phyloP scores from a whole-genome alignment of 2,329 filamentous ascomycete species.

The Monosporascus sp. region DNA sequence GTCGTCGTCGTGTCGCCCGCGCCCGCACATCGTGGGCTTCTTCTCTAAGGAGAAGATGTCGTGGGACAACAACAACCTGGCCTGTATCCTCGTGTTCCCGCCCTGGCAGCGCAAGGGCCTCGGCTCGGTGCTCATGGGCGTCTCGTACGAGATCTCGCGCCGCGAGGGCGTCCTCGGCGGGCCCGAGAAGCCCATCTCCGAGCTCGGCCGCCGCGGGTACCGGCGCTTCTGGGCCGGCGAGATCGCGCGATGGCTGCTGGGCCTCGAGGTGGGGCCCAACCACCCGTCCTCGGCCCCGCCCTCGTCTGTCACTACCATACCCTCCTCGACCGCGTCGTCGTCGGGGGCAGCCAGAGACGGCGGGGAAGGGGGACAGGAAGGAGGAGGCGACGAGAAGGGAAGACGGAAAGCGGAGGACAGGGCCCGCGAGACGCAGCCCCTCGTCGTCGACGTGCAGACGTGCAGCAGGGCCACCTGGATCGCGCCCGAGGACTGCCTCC shows the following conservation, averaged over 20 bases:
- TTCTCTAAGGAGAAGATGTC: slow-evolving; percentile 99
- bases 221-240: slow-evolving; percentile 81
- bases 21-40: slow-evolving; percentile 75
- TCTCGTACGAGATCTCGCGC: slow-evolving; percentile 86
- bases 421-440: slow-evolving; percentile 17
- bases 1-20: slow-evolving; percentile 8
- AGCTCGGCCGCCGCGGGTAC: slow-evolving; percentile 79
- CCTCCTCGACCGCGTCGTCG: background rate
- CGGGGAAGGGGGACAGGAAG: slow-evolving; percentile 3
- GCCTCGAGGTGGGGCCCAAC: slow-evolving; percentile 34
- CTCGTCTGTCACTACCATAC: no score
- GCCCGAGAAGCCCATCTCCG: slow-evolving; percentile 88
- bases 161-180: slow-evolving; percentile 81
- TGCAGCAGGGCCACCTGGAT: slow-evolving; percentile 80
- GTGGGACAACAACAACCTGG: slow-evolving; percentile 97
- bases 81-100: slow-evolving; percentile 92
- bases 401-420: slow-evolving; percentile 23
- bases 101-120: slow-evolving; percentile 91
- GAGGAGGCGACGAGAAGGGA: slow-evolving; percentile 12
- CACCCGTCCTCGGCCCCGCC: background rate
- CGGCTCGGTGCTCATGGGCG: slow-evolving; percentile 82
- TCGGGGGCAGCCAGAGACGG: background rate
- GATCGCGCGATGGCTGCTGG: slow-evolving; percentile 64
- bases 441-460: slow-evolving; percentile 59
- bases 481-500: slow-evolving; percentile 74